Evolutionary conservation across 768 basidiomycete genomes (phyloP), one percentile per base, ranked within the genome.

Genomic region (Rhodosporidiobolus odoratus): DNA sequence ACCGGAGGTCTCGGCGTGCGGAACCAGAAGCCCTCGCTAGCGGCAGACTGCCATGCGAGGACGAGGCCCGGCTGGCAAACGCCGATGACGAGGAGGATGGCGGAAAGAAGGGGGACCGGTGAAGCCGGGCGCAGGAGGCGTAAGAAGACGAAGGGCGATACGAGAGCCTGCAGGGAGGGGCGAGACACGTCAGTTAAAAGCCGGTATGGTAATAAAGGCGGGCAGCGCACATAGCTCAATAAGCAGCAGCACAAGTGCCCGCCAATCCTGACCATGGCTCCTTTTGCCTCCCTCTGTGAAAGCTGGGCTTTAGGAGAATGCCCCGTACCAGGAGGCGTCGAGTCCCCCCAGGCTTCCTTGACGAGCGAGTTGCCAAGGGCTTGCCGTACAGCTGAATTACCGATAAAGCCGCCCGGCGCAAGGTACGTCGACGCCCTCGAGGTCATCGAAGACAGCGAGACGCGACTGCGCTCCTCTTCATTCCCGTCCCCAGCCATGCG

Each of bases 21-120:
- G 52, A 35, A 68, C 66, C 66, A 71, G 66, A 74, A 67, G 16
- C 73, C 69, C 25, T 74, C 66, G 56, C 66, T 71, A 19, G 52
- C 16, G 27, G 40, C 52, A 30, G 45, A 54, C 30, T 74, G 73
- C 12, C 27, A 21, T 12, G 73, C 69, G 43, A 74, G 69, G 27
- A 68, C 47, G 23, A 68, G 2, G 15, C 56, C 30, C 8, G 69
- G 58, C 34, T 68, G 69, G 41, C 56, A 58, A 30, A 71, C 60
- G 25, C 63, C 73, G 59, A 54, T 15, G 41, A 57, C 54, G 62
- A 71, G 63, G n/a, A 71, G 69, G 60, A 68, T 41, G 8, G 69
- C 37, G 3, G 50, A 43, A 12, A 52, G 35, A 48, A 64, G 57
- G 2, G 68, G 56, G 0, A 47, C 41, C 23, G 56, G 12, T 0